phyloP scores from a whole-genome alignment of 2,329 filamentous ascomycete genomes.

The Rhexocercosporidium sp. region DNA sequence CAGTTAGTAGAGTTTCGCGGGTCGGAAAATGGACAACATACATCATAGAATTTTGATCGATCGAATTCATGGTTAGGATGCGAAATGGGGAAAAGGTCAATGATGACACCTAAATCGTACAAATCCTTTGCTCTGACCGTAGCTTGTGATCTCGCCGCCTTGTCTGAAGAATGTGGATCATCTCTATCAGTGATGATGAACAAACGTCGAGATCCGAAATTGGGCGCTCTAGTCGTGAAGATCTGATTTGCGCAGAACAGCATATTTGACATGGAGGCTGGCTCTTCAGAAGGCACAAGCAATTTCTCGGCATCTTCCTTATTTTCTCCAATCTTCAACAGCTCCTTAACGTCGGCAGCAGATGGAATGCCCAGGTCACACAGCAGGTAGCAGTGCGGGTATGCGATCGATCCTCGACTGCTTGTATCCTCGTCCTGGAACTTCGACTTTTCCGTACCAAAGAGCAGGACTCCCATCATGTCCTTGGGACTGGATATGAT shows the following conservation, averaged over 20 bases:
- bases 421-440: constrained; percentile 71
- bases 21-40: constrained; percentile 48
- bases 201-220: constrained; percentile 89
- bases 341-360: constrained; percentile 81
- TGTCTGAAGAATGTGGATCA: constrained; percentile 77
- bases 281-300: constrained; percentile 70
- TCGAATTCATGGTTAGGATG: constrained; percentile 75
- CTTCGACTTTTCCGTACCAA: constrained; percentile 85
- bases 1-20: constrained; percentile 28
- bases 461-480: constrained; percentile 95
- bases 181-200: constrained; percentile 97
- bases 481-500: constrained; percentile 97
- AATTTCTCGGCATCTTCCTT: constrained; percentile 73
- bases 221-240: constrained; percentile 92
- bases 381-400: constrained; percentile 91
- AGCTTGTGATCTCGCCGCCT: constrained; percentile 74
- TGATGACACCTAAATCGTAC: constrained; percentile 89
- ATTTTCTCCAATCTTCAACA: constrained; percentile 79
- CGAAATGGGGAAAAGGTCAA: constrained; percentile 92
- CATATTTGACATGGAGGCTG: constrained; percentile 83
- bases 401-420: constrained; percentile 63
- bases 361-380: constrained; percentile 87
- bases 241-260: constrained; percentile 96
- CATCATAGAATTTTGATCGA: constrained; percentile 87
- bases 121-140: constrained; percentile 91